Base-by-base conservation (phyloP, 164 flowering plant species). In the Vitis rotundifolia region DNA sequence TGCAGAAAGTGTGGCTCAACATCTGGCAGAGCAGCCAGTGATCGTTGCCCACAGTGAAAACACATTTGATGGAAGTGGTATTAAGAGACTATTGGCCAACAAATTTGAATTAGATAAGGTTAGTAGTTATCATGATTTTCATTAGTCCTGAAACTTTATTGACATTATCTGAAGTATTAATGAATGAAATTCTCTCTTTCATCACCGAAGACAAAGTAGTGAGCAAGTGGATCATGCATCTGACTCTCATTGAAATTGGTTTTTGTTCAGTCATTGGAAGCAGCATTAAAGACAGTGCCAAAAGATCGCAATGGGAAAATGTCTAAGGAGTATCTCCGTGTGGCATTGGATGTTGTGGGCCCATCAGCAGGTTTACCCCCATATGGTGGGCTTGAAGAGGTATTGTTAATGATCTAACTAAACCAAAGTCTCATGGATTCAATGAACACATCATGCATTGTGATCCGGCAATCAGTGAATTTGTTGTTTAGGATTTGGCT, bases 71-170 rank as follows among this genome's bases (percentile, higher is more conserved):
- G 99, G 99, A 59, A 90, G 87, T 73, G 84, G 90, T 64, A 80
- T 95, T 58, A 88, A 74, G 83, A 87, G 89, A 70, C 74, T 95
- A 1, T 68, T 95, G 56, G 81, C 97, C 67, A 93, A 89, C 83
- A 90, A 89, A 68, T 91, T 87, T 62, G 97, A 93, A 74, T 44
- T 93, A 37, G 94, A 95, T 63, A 91, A 93, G 98, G 99, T 95
- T 61, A 9, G 78, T 64, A 11, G 2, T 10, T 37, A 37, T 37
- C 44, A 37, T 37, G 44, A 3, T 37, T 37, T 37, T 37, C 44
- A 6, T 37, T 37, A 37, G 44, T 37, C 44, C 2, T 37, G 7
- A 37, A 37, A 37, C 44, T 37, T 37, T 6, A 37, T 37, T 37
- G 44, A 37, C 44, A 37, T 37, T 3, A 37, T 37, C 44, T 37